Evolutionary conservation across 2,329 filamentous ascomycete species (phyloP), one percentile per base, ranked within the genome.

Genomic region (Huntiella savannae): DNA sequence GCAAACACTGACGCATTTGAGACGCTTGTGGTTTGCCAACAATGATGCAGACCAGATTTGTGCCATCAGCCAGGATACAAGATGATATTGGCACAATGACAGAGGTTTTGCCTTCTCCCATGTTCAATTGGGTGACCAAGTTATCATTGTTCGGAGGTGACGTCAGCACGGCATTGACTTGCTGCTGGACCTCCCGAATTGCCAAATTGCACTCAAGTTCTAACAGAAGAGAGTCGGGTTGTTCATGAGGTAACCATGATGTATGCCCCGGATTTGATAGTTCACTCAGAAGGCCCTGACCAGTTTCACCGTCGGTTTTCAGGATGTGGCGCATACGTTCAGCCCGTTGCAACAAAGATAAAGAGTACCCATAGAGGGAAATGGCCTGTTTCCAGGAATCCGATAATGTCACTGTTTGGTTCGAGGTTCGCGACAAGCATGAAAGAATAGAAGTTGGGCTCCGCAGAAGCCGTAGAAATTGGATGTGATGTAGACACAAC

Each of bases 61-160:
- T 53, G 0, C 63, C 60, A 40, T 81, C 61, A 0, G 73, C 71
- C 0, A 80, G 55, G 0, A 62, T 58, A 0, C 69, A 59, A 0
- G 71, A 70, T 0, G 79, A 68, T 33, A 81, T 75, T 0, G 78
- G 79, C 0, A 79, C 65, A 42, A 86, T 82, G 1, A 82, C 71
- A 0, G 77, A 79, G 0, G 75, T 75, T 51, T 82, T 83, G 0
- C 78, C 79, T 54, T 80, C 70, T 0, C 79, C 79, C 77, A 83
- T 83, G 51, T 80, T 81, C 2, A 83, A 56, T 53, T 82, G 76
- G 62, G 81, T 68, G 0, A 77, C 68, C 0, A 65, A 56, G 51
- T 77, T 80, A 0, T 55, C 19, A 0, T 53, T 56, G 0, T 54
- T 54, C 0, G 55, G 52, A 0, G 67, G 66, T 0, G 53, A 43